Conservation (phyloP, 2,329 filamentous ascomycete species). For the Sporothrix luriei region DNA sequence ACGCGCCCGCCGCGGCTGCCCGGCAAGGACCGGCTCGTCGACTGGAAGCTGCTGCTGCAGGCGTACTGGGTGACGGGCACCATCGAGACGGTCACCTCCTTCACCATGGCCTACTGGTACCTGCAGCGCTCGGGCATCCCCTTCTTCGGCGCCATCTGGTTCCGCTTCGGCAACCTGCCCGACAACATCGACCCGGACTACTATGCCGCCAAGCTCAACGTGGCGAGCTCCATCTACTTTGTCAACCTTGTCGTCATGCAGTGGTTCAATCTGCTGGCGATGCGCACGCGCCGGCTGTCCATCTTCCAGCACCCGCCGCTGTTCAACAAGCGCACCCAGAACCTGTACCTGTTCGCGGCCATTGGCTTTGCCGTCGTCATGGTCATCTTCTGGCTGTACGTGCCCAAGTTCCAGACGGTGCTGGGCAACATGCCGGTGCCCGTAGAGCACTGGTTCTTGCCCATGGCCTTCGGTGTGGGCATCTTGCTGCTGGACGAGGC, state of each 20-base stretch:
- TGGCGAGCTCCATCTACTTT: slow-evolving; percentile 75
- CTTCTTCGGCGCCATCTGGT: slow-evolving; percentile 62
- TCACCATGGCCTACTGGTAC: slow-evolving; percentile 69
- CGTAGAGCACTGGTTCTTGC: slow-evolving; percentile 75
- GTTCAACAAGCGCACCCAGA: slow-evolving; percentile 66
- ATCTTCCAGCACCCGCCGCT: slow-evolving; percentile 73
- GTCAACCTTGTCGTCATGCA: slow-evolving; percentile 81
- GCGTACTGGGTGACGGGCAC: slow-evolving; percentile 72
- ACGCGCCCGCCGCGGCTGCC: slow-evolving; percentile 67
- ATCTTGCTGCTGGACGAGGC: slow-evolving; percentile 67
- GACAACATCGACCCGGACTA: slow-evolving; percentile 56
- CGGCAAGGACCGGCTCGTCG: slow-evolving; percentile 70
- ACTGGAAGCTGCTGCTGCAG: slow-evolving; percentile 72
- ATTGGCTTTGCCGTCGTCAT: slow-evolving; percentile 70
- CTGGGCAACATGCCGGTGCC: slow-evolving; percentile 66
- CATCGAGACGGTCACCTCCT: slow-evolving; percentile 61
- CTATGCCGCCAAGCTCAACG: slow-evolving; percentile 59
- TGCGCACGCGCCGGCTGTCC: slow-evolving; percentile 65
- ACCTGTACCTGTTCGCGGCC: slow-evolving; percentile 69
- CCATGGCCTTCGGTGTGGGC: slow-evolving; percentile 69
- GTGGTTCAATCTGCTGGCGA: slow-evolving; percentile 73
- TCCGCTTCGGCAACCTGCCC: slow-evolving; percentile 63
- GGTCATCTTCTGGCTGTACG: slow-evolving; percentile 70
- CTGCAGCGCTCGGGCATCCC: slow-evolving; percentile 63
- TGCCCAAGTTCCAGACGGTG: slow-evolving; percentile 63